Evolutionary conservation across 208 protist species (phyloP).

Genomic region (Trypanosoma congolense): DNA sequence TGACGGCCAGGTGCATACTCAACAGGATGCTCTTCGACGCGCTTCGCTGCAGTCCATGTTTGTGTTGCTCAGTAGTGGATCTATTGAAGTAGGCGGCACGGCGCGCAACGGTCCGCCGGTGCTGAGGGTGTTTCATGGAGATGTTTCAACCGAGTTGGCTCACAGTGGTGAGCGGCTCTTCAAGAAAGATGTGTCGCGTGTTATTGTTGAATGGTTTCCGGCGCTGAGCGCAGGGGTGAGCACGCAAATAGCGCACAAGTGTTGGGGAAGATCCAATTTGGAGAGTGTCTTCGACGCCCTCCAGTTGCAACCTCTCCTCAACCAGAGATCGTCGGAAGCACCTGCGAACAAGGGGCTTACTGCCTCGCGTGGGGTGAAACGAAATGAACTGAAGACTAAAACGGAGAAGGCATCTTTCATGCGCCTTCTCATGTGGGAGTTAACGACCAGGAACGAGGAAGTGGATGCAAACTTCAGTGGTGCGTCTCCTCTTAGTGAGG

Average conservation of each 20-base stretch:
- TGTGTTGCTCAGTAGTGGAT: constrained; percentile 3
- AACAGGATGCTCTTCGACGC: constrained; percentile 8
- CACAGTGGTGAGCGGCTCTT: constrained; percentile 8
- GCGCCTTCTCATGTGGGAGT: constrained; percentile 9
- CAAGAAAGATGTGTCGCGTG: constrained; percentile 4
- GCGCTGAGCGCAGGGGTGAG: background rate
- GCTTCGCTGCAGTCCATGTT: constrained; percentile 8
- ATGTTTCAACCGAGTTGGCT: constrained; percentile 1
- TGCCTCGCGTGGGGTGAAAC: background rate
- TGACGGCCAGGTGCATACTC: constrained; percentile 1
- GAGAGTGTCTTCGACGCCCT: constrained; percentile 6
- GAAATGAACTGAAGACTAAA: constrained; percentile 6
- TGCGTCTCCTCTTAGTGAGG: background rate
- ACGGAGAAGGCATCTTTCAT: constrained; percentile 10
- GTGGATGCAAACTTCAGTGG: background rate
- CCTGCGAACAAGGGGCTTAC: background rate
- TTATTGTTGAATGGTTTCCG: constrained; percentile 10
- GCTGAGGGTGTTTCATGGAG: constrained; percentile 4
- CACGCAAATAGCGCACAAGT: constrained; percentile 8
- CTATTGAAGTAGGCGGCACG: background rate
- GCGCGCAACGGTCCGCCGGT: background rate
- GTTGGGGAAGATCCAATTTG: constrained; percentile 7
- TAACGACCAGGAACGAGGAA: constrained; percentile 8
- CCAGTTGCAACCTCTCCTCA: constrained; percentile 1
- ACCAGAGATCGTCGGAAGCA: background rate